These are phyloP conservation scores for Biscogniauxia mediterranea DNA, from an alignment of 2,329 filamentous ascomycete genomes.

Conservation along the genomic window DNA sequence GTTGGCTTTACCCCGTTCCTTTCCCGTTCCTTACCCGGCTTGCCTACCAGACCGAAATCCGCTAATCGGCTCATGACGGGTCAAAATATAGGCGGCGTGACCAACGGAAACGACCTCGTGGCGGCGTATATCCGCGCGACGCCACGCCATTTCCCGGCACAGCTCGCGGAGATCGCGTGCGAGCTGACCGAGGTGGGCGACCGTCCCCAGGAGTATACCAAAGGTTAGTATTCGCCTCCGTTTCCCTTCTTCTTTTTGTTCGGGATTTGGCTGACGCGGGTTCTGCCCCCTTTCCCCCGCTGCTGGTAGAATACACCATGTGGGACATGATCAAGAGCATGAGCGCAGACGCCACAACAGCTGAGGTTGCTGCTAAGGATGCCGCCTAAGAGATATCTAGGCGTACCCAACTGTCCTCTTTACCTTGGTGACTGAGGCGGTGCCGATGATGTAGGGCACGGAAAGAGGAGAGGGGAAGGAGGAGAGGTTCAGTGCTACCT, in stretches of 20 bases:
- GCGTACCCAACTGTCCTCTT: too few species aligned
- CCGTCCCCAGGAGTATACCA: slow-evolving; percentile 42
- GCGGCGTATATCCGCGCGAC: slow-evolving; percentile 48
- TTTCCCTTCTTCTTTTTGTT: not conserved
- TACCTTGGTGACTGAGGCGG: too few species aligned
- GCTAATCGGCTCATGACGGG: not conserved
- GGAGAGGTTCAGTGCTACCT: too few species aligned
- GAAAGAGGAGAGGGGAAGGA: too few species aligned
- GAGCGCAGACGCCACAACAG: slow-evolving; percentile 2
- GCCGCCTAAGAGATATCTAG: slow-evolving; percentile 4
- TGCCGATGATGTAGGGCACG: too few species aligned
- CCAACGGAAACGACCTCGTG: slow-evolving; percentile 56
- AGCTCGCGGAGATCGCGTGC: slow-evolving; percentile 44
- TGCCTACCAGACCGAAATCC: not conserved
- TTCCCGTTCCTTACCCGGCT: not conserved
- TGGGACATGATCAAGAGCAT: slow-evolving; percentile 5
- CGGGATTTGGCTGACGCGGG: not conserved
- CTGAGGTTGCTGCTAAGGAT: not conserved
- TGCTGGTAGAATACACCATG: too few species aligned
- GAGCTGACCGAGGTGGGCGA: slow-evolving; percentile 49
- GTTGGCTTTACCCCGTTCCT: not conserved
- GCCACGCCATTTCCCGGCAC: slow-evolving; percentile 41
- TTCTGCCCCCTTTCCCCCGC: too few species aligned
- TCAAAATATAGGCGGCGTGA: slow-evolving; percentile 44
- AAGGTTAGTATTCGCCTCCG: slow-evolving; percentile 34